Conservation (phyloP, 129 eudicot genomes). For the Smallanthus sonchifolius region DNA sequence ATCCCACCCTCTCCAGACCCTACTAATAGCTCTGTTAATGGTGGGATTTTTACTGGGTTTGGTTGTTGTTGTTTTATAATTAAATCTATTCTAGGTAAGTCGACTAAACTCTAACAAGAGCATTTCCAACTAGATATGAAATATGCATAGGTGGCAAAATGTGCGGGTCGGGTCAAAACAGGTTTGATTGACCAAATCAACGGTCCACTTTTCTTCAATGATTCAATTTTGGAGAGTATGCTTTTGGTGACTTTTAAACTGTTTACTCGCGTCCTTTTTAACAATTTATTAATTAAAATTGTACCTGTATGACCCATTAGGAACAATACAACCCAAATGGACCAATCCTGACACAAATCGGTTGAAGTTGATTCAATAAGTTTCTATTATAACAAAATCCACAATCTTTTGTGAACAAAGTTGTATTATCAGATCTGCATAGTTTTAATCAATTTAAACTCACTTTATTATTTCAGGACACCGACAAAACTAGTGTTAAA, state of each 20-base stretch:
- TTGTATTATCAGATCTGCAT: not conserved
- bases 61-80: not conserved
- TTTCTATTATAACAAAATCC: not conserved
- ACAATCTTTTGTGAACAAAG: not conserved
- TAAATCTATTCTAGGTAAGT: not conserved
- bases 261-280: not conserved
- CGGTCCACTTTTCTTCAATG: not conserved
- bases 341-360: not conserved
- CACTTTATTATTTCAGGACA: constrained; percentile 44
- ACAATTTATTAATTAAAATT: not conserved
- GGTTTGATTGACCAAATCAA: not conserved
- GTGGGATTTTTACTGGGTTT: no score
- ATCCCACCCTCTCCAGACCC: no score
- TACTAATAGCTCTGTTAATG: no score
- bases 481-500: constrained; percentile 18
- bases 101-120: not conserved
- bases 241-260: not conserved
- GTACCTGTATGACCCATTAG: not conserved
- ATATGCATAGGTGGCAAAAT: not conserved
- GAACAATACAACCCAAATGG: not conserved
- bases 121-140: not conserved
- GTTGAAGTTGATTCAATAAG: not conserved
- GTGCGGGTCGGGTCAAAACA: not conserved
- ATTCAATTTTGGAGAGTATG: not conserved
- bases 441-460: not conserved